Conservation (phyloP, 2,329 filamentous ascomycete genomes). For the Reticulascus tulasneorum region DNA sequence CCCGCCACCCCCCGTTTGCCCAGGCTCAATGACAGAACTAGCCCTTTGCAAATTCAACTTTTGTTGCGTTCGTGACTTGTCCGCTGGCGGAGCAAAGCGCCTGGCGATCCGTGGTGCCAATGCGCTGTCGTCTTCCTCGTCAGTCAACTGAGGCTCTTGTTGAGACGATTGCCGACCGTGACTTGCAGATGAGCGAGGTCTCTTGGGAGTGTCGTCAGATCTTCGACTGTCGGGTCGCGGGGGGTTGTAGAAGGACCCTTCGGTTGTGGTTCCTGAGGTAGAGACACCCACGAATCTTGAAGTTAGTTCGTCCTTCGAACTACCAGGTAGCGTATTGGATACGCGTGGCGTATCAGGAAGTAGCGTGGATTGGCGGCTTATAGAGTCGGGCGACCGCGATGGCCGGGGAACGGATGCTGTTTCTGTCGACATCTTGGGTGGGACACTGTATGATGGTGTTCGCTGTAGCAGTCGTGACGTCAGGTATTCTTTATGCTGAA, state of each 20-base stretch:
- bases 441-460: constrained; percentile 56
- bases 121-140: constrained; percentile 38
- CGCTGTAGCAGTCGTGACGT: constrained; percentile 65
- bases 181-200: constrained; percentile 38
- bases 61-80: constrained; percentile 67
- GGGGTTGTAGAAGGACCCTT: constrained; percentile 49
- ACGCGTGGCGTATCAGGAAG: constrained; percentile 30
- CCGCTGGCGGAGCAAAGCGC: constrained; percentile 39
- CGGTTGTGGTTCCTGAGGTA: constrained; percentile 44
- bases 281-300: constrained; percentile 56
- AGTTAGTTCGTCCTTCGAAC: constrained; percentile 34
- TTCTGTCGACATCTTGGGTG: constrained; percentile 62
- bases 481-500: constrained; percentile 59
- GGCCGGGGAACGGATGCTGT: constrained; percentile 43
- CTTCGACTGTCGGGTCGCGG: constrained; percentile 24
- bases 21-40: constrained; percentile 66
- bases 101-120: constrained; percentile 41
- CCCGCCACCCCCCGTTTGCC: constrained; percentile 38
- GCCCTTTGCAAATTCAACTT: constrained; percentile 72
- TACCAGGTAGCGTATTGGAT: constrained; percentile 20
- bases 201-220: constrained; percentile 25
- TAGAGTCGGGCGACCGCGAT: constrained; percentile 29
- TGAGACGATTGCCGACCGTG: constrained; percentile 20
- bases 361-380: constrained; percentile 34
- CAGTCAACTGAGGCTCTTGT: constrained; percentile 6